Evolutionary conservation across 371 early-diverging fungal genomes (phyloP).

Genomic region (Polyrhizophydium stewartii): DNA sequence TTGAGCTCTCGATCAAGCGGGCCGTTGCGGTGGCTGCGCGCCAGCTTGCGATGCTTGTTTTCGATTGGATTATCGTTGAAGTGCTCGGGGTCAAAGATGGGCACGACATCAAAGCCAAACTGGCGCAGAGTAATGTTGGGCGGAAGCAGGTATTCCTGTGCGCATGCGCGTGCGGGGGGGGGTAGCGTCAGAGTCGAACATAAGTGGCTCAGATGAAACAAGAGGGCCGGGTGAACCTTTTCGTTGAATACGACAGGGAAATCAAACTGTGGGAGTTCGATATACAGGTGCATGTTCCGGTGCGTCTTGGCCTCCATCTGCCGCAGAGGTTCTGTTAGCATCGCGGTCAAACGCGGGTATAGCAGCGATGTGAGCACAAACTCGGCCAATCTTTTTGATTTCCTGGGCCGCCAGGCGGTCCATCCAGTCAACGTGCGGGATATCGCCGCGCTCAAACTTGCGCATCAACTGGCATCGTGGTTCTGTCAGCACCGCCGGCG

Average conservation of each 20-base stretch:
- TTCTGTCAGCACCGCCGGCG: neutral
- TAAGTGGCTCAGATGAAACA: neutral
- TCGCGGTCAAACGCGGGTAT: too few species aligned
- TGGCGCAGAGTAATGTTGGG: constrained; percentile 11
- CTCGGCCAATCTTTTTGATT: constrained; percentile 73
- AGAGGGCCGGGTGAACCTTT: constrained; percentile 31
- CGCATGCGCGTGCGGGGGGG: too few species aligned
- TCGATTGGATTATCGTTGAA: constrained; percentile 78
- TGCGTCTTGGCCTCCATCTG: constrained; percentile 30
- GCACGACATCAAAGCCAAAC: constrained; percentile 21
- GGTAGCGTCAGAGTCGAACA: neutral
- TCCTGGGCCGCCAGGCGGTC: constrained; percentile 81
- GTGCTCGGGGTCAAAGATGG: constrained; percentile 35
- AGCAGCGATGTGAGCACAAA: too few species aligned
- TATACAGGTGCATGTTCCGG: constrained; percentile 65
- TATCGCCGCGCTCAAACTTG: constrained; percentile 80
- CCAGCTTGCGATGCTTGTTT: constrained; percentile 90
- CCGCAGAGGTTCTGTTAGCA: too few species aligned
- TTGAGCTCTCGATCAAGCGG: constrained; percentile 89
- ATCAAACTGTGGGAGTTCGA: constrained; percentile 90
- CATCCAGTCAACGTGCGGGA: constrained; percentile 82
- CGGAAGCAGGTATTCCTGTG: constrained; percentile 36
- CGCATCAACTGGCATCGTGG: constrained; percentile 65
- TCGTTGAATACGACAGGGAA: constrained; percentile 90
- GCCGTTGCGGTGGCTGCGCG: constrained; percentile 86